These are phyloP conservation scores for Penicillium sp. DNA, from an alignment of 2,329 filamentous ascomycete genomes.

Conservation along the genomic window DNA sequence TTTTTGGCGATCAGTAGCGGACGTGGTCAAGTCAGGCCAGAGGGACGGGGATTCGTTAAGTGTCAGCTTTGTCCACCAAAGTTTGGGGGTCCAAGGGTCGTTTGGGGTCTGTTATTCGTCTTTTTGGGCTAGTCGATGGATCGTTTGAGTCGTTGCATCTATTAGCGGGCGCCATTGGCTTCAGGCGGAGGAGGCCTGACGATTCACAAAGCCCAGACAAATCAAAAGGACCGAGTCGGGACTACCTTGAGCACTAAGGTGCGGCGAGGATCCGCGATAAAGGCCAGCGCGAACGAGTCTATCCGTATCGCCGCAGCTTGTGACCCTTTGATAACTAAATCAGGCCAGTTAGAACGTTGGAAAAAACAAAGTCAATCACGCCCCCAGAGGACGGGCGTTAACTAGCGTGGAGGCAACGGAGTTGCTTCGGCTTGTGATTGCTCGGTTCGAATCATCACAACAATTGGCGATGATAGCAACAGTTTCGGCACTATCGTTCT, in stretches of 20 bases:
- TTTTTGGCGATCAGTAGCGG: too few species aligned
- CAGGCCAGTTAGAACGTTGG: neutral
- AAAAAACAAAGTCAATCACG: neutral
- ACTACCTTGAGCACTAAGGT: neutral
- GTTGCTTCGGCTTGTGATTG: neutral
- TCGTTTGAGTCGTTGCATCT: neutral
- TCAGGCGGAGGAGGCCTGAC: neutral
- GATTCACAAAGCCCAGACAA: neutral
- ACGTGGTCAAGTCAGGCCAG: neutral
- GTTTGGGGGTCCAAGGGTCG: neutral
- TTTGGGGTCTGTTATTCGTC: neutral
- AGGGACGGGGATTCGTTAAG: constrained; percentile 1
- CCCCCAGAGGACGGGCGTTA: neutral
- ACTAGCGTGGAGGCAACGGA: neutral
- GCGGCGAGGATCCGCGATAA: neutral
- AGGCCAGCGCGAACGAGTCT: neutral
- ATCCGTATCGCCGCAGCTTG: neutral
- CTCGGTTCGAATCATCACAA: neutral
- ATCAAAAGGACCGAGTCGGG: neutral
- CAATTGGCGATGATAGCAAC: neutral
- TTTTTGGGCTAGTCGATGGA: too few species aligned
- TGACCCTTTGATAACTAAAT: neutral
- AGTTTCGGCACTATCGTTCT: too few species aligned
- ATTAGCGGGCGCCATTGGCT: neutral
- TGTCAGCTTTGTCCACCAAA: constrained; percentile 4